These are phyloP conservation scores for Penicillium rolfsii DNA, from an alignment of 2,329 filamentous ascomycete genomes.

Conservation along the genomic window DNA sequence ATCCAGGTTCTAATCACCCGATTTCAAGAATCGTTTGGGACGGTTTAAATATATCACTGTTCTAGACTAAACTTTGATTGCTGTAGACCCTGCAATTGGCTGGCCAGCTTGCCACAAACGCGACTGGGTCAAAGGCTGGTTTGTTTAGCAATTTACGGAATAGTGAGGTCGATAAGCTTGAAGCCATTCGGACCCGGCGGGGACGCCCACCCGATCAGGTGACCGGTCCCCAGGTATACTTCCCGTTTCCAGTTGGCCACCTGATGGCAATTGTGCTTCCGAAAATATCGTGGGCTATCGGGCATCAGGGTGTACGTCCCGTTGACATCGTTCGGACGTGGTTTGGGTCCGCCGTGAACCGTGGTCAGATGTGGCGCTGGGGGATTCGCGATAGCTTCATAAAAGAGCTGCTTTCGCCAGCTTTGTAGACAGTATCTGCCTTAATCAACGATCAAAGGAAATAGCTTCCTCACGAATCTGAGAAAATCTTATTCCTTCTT, in stretches of 20 bases:
- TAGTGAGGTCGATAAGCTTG: slow-evolving; percentile 17
- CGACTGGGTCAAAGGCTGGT: neutral
- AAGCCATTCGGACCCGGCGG: slow-evolving; percentile 26
- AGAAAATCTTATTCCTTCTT: neutral
- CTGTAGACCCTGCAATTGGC: neutral
- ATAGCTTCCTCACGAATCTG: neutral
- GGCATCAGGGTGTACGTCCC: slow-evolving; percentile 17
- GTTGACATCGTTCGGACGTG: slow-evolving; percentile 13
- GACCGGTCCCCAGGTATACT: slow-evolving; percentile 28
- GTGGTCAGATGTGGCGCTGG: slow-evolving; percentile 9
- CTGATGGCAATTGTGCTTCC: slow-evolving; percentile 18
- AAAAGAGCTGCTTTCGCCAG: slow-evolving; percentile 21
- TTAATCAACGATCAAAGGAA: slow-evolving; percentile 8
- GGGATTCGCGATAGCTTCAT: slow-evolving; percentile 24
- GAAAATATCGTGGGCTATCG: slow-evolving; percentile 16
- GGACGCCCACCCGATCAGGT: slow-evolving; percentile 27
- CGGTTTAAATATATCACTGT: neutral
- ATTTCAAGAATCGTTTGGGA: neutral
- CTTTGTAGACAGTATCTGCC: slow-evolving; percentile 19
- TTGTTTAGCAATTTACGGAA: slow-evolving; percentile 1
- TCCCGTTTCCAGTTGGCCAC: slow-evolving; percentile 23
- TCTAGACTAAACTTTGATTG: neutral
- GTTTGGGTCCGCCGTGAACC: slow-evolving; percentile 14
- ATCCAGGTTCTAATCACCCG: neutral
- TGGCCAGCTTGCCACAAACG: neutral